These are phyloP conservation scores for Ambrosia hybrid DNA, from an alignment of 140 eudicot species.

Conservation along the genomic window DNA sequence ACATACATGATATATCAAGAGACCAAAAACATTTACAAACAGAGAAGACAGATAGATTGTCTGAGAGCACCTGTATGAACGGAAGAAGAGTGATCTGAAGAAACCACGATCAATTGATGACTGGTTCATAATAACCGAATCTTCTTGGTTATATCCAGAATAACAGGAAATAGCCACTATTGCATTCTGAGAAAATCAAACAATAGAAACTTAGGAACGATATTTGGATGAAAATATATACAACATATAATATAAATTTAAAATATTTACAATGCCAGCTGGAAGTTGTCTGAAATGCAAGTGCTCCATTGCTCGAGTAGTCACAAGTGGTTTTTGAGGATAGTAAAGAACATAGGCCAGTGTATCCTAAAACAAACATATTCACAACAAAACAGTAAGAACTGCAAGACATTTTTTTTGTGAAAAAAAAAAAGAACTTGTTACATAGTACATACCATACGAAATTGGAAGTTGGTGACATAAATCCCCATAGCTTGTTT, in stretches of 20 bases:
- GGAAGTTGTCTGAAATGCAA: conserved; percentile 97
- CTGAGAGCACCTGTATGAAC: conserved; percentile 64
- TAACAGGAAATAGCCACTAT: conserved; percentile 96
- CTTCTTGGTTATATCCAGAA: conserved; percentile 98
- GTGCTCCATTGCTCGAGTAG: conserved; percentile 98
- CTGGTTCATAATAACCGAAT: conserved; percentile 96
- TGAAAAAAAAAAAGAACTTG: not conserved
- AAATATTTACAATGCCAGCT: conserved; percentile 69
- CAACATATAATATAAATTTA: not conserved
- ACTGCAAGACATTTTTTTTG: not conserved
- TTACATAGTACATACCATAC: conserved; percentile 87
- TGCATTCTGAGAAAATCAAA: conserved; percentile 52
- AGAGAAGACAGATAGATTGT: not conserved
- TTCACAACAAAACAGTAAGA: not conserved
- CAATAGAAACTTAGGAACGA: not conserved
- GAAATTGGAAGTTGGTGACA: conserved; percentile 89
- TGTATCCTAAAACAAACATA: too few species aligned
- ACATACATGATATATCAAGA: not conserved
- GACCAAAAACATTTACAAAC: not conserved
- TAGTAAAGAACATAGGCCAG: too few species aligned
- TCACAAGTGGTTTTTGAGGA: conserved; percentile 96
- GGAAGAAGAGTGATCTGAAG: conserved; percentile 89
- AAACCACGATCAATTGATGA: conserved; percentile 97
- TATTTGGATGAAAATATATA: not conserved
- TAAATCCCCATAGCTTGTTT: conserved; percentile 99